Evolutionary conservation across 495 filamentous ascomycete species (phyloP), one percentile per base, ranked within the genome.

Genomic region (Articulospora tetracladia): DNA sequence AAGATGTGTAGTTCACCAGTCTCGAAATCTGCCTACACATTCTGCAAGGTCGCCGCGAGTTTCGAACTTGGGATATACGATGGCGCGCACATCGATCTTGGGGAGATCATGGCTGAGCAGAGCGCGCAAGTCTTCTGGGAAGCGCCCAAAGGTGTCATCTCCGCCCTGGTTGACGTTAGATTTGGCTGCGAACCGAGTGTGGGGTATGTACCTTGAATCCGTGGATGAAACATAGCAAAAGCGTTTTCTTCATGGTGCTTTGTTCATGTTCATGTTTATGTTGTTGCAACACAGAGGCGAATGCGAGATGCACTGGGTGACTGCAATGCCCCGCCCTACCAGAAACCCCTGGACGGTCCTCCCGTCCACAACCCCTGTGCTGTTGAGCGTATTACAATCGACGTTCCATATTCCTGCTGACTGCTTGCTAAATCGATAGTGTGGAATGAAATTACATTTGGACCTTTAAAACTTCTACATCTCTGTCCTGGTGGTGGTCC

Each of bases 191-290:
- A 50, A n/a, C 20, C n/a, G 1, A 0, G 26, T 34, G 15, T 39
- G 15, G 36, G 19, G 4, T 46, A 46, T 32, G 6, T 47, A 58
- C 60, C 85, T 98, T 96, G 83, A 98, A 98, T 54, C 94, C 94
- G 72, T 98, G 94, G 53, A 98, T 92, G 74, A 97, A 98, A 69
- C 89, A 91, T 53, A 98, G 75, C 12, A 98, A 75, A 28, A 98
- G 76, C 63, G 90, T 97, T 73, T 92, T 96, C 76, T 87, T 91
- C 88, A 91, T 96, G 48, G 27, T 39, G 53, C 11, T 27, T 50
- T 50, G 4, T 2, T 50, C 47, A 50, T n/a, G 17, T 19, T 19
- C 4, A 47, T 47, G 41, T 32, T 32, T 13, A 32, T 32, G 39
- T 3, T 44, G n/a, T n/a, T n/a, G 17, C 11, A n/a, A 7, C n/a